Evolutionary conservation across 495 filamentous ascomycete genomes (phyloP).

Genomic region (Geoglossum glabrum): DNA sequence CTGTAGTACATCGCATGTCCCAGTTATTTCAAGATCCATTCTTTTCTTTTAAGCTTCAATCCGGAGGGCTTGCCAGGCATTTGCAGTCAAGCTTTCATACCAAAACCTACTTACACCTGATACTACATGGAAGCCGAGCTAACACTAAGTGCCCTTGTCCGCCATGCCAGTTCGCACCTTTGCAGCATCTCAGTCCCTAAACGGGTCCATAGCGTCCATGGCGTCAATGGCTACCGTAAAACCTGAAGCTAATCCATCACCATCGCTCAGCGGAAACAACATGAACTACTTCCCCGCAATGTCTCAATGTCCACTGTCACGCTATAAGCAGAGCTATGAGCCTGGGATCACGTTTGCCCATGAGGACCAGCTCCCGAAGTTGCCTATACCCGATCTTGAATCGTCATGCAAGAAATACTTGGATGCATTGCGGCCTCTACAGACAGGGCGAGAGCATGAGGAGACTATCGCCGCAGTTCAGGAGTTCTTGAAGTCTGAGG

Average conservation of each 20-base stretch:
- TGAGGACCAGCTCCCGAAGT: slow-evolving; percentile 74
- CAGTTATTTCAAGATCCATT: not conserved
- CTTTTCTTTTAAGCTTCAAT: not conserved
- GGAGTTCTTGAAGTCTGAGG: slow-evolving; percentile 73
- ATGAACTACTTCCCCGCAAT: slow-evolving; percentile 14
- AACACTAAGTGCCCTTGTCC: not conserved
- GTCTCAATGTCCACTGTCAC: slow-evolving; percentile 9
- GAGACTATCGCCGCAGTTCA: slow-evolving; percentile 63
- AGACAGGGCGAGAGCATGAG: slow-evolving; percentile 58
- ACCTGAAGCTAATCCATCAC: slow-evolving; percentile 9
- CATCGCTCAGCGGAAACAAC: slow-evolving; percentile 7
- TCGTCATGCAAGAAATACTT: slow-evolving; percentile 63
- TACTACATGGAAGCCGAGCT: not conserved
- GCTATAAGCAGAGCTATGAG: slow-evolving; percentile 18
- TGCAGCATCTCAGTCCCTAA: not conserved
- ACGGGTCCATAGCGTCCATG: not conserved
- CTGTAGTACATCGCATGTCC: not conserved
- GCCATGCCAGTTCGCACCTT: not conserved
- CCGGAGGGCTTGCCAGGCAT: not conserved
- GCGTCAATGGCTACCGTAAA: slow-evolving; percentile 1
- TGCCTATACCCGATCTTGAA: slow-evolving; percentile 88
- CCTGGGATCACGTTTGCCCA: slow-evolving; percentile 68
- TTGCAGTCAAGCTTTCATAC: not conserved
- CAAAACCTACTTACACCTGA: not conserved
- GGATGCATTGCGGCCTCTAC: slow-evolving; percentile 60